A percentile compares a stretch with the other conserved stretches of the same genome.
Conservation (phyloP, 1,284 basidiomycete genomes). For the Blastosporella zonata region DNA sequence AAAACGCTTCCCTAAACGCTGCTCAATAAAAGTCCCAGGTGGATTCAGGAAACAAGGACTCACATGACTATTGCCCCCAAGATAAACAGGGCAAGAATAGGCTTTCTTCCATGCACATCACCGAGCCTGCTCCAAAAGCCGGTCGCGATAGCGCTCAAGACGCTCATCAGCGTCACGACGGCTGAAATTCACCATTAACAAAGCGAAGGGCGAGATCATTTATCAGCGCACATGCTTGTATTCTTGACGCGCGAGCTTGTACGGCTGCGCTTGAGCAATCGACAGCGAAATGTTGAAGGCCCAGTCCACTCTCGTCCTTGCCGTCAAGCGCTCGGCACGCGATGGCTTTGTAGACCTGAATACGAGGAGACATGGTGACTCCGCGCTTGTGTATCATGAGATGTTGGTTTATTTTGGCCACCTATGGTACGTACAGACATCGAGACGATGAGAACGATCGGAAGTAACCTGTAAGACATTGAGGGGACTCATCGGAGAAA, state of each 20-base stretch:
- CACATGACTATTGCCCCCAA: constrained; percentile 45
- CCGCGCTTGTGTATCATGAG: constrained; percentile 33
- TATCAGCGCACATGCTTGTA: constrained; percentile 38
- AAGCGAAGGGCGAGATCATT: neutral
- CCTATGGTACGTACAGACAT: constrained; percentile 37
- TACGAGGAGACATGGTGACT: constrained; percentile 43
- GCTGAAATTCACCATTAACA: constrained; percentile 26
- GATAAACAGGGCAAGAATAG: constrained; percentile 40
- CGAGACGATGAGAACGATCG: constrained; percentile 40
- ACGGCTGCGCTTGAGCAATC: constrained; percentile 34
- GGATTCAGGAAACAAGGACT: constrained; percentile 16
- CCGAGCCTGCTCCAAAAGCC: constrained; percentile 49
- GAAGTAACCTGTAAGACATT: constrained; percentile 36
- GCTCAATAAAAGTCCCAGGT: neutral
- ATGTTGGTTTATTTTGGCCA: neutral
- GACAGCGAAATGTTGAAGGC: constrained; percentile 17
- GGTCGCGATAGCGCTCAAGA: constrained; percentile 48
- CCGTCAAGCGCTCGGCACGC: constrained; percentile 34
- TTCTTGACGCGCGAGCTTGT: constrained; percentile 41
- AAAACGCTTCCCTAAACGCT: constrained; percentile 40
- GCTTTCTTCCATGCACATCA: constrained; percentile 45
- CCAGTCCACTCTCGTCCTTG: constrained; percentile 21
- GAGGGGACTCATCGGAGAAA: constrained; percentile 2
- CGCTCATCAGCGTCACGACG: constrained; percentile 46
- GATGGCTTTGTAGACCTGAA: constrained; percentile 45